phyloP scores from a whole-genome alignment of 139 green algal genomes.

The Ettlia oleoabundans region DNA sequence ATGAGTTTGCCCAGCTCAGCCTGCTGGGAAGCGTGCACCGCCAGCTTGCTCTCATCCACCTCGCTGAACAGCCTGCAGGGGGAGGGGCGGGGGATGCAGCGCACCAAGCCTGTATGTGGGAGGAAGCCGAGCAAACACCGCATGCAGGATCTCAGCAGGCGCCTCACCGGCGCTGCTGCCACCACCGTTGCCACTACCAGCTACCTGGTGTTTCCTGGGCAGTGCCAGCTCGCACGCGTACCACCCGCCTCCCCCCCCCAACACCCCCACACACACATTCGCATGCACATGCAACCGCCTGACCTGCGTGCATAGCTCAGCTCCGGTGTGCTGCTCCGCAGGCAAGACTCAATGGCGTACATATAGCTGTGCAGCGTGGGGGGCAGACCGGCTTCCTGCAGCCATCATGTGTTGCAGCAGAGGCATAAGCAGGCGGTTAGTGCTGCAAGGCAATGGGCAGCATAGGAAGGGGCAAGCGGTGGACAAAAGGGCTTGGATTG shows the following conservation, averaged over 20 bases:
- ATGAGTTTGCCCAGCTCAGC: slow-evolving; percentile 5
- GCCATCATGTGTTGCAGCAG: not conserved
- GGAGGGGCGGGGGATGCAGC: not conserved
- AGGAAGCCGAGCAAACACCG: not conserved
- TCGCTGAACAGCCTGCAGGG: slow-evolving; percentile 17
- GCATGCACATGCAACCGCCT: not conserved
- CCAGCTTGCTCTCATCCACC: not conserved
- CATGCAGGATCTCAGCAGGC: not conserved
- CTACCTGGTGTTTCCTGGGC: too few relatives aligned
- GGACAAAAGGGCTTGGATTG: too few relatives aligned
- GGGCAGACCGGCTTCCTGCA: slow-evolving; percentile 1
- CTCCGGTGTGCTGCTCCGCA: slow-evolving; percentile 1
- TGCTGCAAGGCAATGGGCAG: not conserved
- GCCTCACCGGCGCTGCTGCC: not conserved
- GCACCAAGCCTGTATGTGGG: not conserved
- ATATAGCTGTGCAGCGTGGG: slow-evolving; percentile 28
- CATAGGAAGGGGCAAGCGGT: not conserved
- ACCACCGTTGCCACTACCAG: too few relatives aligned
- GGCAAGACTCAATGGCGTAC: not conserved
- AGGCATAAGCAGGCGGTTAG: not conserved
- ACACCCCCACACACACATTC: too few relatives aligned
- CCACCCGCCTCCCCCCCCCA: too few relatives aligned
- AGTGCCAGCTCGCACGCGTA: too few relatives aligned
- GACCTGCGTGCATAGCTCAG: slow-evolving; percentile 20
- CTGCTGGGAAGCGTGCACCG: not conserved